Conservation (phyloP, 225 moss, liverwort and hornwort genomes). For the Rhytidiadelphus loreus region DNA sequence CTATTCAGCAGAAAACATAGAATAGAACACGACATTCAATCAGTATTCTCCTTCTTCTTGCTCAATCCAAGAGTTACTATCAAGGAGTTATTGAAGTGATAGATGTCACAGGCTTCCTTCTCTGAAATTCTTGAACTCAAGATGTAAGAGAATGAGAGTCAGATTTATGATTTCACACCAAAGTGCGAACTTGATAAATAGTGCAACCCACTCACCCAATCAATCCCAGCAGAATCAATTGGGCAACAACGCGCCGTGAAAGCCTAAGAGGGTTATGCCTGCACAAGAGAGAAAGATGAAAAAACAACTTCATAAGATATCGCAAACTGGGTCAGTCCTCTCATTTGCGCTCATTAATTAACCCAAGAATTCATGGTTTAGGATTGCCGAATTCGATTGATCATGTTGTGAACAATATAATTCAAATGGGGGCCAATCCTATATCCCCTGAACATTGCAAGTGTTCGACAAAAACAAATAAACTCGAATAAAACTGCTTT, state of each 20-base stretch:
- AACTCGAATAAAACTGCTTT: neutral
- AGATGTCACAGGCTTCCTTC: neutral
- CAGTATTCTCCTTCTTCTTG: neutral
- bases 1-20: neutral
- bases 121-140: neutral
- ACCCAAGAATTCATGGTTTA: neutral
- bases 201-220: constrained; percentile 41
- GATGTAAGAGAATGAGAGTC: neutral
- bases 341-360: neutral
- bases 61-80: neutral
- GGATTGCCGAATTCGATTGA: neutral
- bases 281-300: neutral
- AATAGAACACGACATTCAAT: neutral
- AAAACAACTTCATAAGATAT: neutral
- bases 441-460: neutral
- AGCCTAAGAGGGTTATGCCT: constrained; percentile 49
- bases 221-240: constrained; percentile 54
- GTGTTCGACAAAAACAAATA: neutral
- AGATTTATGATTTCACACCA: neutral
- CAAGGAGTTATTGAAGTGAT: neutral
- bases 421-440: neutral
- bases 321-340: neutral
- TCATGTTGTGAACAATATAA: neutral
- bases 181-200: neutral
- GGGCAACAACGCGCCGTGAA: constrained; percentile 32